Base-by-base conservation (phyloP, 1,284 basidiomycete species). In the Coniferiporia sulphurascens region DNA sequence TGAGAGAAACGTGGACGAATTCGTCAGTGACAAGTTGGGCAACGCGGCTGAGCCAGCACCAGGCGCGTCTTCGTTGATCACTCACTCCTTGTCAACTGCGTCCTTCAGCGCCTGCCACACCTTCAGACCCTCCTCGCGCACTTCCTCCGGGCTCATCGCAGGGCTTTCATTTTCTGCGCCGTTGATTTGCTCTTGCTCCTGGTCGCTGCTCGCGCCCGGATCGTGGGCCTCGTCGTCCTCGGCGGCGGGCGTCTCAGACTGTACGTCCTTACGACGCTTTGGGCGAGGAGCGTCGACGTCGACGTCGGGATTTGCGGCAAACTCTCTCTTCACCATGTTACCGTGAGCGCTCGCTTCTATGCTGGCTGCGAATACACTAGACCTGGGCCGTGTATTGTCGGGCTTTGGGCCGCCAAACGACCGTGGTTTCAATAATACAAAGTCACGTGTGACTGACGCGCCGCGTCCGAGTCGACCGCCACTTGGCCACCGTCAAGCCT, bases 11-110 rank as follows among this genome's bases (percentile, higher is more conserved):
- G 17, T 22, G 48, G 46, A 67, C 61, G 65, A 57, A 53, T 54
- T 56, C 57, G 53, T 66, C 52, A 58, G 55, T 54, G 46, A 52
- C n/a, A 41, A 65, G 59, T 68, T 69, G 67, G 69, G 68, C 66
- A 71, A 66, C 63, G 69, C 68, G 65, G 66, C 63, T 65, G 65
- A 66, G 65, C 68, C 67, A 67, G 63, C 58, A 71, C 69, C 72
- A 67, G 68, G 57, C 44, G 58, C 68, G 70, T 65, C 68, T 71
- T 68, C 52, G 62, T 55, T 71, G 70, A 72, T 74, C 74, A 87
- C 88, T 80, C 78, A 91, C 89, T 89, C 86, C 80, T 88, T 86
- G 77, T 84, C 86, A 70, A 84, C 84, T 67, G 86, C 88, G 72
- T 90, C 86, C 79, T 82, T 88, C 70, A 91, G 78, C 52, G 79